phyloP scores from a whole-genome alignment of 2,329 filamentous ascomycete genomes.

The Coccinonectria pachysandricola region DNA sequence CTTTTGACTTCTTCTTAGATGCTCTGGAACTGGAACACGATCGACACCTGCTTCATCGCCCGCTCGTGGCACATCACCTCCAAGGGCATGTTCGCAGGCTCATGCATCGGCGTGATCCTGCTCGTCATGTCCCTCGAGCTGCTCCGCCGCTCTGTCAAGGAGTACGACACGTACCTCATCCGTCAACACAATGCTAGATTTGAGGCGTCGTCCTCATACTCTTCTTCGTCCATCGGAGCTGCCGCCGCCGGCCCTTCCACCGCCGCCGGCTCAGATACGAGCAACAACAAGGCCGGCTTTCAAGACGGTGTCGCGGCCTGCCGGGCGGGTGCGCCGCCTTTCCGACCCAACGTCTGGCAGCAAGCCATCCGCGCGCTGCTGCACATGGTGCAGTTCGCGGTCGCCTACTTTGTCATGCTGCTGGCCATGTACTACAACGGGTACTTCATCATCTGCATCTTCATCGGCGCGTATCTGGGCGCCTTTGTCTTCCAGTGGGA shows the following conservation, averaged over 20 bases:
- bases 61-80: slow-evolving; percentile 60
- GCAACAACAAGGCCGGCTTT: slow-evolving; percentile 11
- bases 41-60: slow-evolving; percentile 62
- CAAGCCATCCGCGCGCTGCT: slow-evolving; percentile 57
- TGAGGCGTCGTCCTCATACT: no score
- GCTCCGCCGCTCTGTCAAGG: slow-evolving; percentile 58
- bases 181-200: slow-evolving; percentile 36
- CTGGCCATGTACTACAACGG: slow-evolving; percentile 46
- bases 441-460: slow-evolving; percentile 73
- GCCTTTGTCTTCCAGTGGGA: slow-evolving; percentile 68
- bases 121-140: slow-evolving; percentile 64
- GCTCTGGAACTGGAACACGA: slow-evolving; percentile 71
- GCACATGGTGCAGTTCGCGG: slow-evolving; percentile 60
- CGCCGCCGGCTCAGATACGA: slow-evolving; percentile 10
- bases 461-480: slow-evolving; percentile 65
- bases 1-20: slow-evolving; percentile 39
- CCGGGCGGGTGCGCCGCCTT: slow-evolving; percentile 19
- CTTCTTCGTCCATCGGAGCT: no score
- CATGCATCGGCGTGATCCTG: slow-evolving; percentile 68
- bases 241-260: slow-evolving; percentile 5
- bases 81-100: slow-evolving; percentile 63
- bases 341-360: slow-evolving; percentile 52
- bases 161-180: slow-evolving; percentile 60
- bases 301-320: slow-evolving; percentile 4
- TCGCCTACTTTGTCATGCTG: slow-evolving; percentile 74